Evolutionary conservation across 2,329 filamentous ascomycete species (phyloP).

Genomic region (Hypomyces rosellus): DNA sequence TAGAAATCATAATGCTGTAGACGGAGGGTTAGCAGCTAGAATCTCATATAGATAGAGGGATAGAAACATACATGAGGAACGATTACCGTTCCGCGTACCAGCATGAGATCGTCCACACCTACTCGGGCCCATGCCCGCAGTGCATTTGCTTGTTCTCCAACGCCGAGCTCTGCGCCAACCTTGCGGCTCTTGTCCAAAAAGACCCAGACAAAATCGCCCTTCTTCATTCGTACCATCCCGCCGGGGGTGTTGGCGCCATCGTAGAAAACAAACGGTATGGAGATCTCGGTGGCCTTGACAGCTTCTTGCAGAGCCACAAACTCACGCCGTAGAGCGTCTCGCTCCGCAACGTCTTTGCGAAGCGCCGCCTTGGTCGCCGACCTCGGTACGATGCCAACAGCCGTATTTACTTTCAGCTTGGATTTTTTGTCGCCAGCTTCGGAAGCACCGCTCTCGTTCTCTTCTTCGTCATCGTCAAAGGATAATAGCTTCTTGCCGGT

Average conservation of each 20-base stretch:
- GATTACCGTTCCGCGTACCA: conserved; percentile 85
- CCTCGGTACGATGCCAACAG: conserved; percentile 62
- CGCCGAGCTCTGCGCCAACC: conserved; percentile 75
- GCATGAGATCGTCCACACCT: conserved; percentile 90
- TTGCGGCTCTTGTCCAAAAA: conserved; percentile 90
- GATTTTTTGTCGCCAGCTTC: conserved; percentile 17
- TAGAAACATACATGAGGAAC: conserved; percentile 74
- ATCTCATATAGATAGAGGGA: conserved; percentile 1
- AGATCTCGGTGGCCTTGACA: conserved; percentile 82
- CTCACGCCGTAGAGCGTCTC: conserved; percentile 73
- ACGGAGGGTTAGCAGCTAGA: conserved; percentile 15
- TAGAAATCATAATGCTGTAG: conserved; percentile 91
- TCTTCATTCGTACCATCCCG: conserved; percentile 78
- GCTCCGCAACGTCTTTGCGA: conserved; percentile 69
- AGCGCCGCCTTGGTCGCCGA: conserved; percentile 64
- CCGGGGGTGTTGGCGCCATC: conserved; percentile 87
- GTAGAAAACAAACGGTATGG: conserved; percentile 94
- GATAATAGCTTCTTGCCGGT: conserved; percentile 46
- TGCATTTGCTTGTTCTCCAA: conserved; percentile 60
- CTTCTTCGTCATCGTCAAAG: conserved; percentile 57
- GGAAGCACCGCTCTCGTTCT: conserved; percentile 12
- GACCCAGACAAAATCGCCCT: conserved; percentile 88
- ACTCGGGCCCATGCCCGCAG: conserved; percentile 85
- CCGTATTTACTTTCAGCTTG: conserved; percentile 57
- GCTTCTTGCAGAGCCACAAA: conserved; percentile 78